Percentiles rank a stretch among this genome's conserved stretches.
phyloP scores from a whole-genome alignment of 2,329 filamentous ascomycete genomes.

The Diaporthe longicolla region DNA sequence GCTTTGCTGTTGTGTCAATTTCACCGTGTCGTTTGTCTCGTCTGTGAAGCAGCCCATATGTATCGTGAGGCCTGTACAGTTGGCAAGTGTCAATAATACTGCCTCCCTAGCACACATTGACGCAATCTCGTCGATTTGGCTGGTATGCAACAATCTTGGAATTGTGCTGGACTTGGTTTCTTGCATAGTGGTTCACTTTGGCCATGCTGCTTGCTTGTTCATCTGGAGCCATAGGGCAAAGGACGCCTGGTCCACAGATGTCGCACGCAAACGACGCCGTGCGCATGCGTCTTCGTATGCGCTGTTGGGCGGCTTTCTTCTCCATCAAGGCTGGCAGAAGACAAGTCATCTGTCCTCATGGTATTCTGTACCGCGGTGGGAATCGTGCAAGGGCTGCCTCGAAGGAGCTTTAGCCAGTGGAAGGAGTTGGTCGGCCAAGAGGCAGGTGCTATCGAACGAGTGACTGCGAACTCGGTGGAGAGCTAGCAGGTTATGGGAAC shows the following conservation, averaged over 20 bases:
- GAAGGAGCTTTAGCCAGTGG: too few species aligned
- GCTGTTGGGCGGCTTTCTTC: neutral
- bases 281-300: neutral
- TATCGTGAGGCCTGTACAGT: neutral
- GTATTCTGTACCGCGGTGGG: neutral
- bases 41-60: neutral
- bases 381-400: neutral
- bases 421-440: neutral
- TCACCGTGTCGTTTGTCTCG: neutral
- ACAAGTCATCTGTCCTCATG: neutral
- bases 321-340: neutral
- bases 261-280: too few species aligned
- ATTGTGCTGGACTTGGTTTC: neutral
- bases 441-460: neutral
- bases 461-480: neutral
- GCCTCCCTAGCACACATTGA: neutral
- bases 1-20: neutral
- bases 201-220: neutral
- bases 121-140: neutral
- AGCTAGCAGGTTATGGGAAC: too few species aligned
- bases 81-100: neutral
- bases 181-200: neutral
- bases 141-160: neutral
- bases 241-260: neutral
- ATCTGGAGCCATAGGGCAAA: neutral